Base-by-base conservation (phyloP, 208 protist genomes). In the Leishmania turanica region DNA sequence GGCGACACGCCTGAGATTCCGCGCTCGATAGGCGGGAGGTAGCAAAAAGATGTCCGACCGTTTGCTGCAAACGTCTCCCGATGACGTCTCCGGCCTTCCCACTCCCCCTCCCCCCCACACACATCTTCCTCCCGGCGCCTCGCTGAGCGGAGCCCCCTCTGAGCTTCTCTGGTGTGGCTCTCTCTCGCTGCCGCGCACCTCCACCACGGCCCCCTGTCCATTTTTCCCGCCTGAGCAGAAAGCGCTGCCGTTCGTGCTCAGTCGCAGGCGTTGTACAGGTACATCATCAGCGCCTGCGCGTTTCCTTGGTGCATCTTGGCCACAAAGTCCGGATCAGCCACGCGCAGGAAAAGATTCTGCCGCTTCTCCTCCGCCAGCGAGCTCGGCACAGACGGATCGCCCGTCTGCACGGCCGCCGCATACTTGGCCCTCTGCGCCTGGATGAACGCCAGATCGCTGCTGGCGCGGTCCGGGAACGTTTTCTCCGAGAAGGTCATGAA, bases 291-390 rank as follows among this genome's bases (percentile, higher is more conserved):
- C 78, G 87, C 76, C 3, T 88, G 79, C 31, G 84, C 84, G 34
- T 42, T 80, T 17, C 85, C 87, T 27, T 86, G 77, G 42, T 88
- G 78, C 91, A 96, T 95, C 31, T 24, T 45, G 51, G 56, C 37
- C 40, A 89, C 80, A 76, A 95, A 96, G 0, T 45, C 66, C 0
- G 78, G 78, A n/a, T 97, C 92, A 51, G 78, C 84, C n/a, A 91
- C 87, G 47, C 96, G 94, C 65, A 98, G 74, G 84, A 98, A 98
- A 21, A 96, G 69, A 87, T 98, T 98, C 78, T 94, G 89, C 45
- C 64, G 76, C 80, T 96, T 94, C 75, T 98, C 96, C 62, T 96
- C 93, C 17, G 82, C 88, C 17, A 98, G 75, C 37, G 95, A 92
- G 60, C 90, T 94, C 24, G 96, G 96, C 51, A 97, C 84, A 0